Percentiles rank a stretch among this genome's conserved stretches.
Conservation (phyloP, 2,329 filamentous ascomycete genomes). For the Aspergillus floridensis region DNA sequence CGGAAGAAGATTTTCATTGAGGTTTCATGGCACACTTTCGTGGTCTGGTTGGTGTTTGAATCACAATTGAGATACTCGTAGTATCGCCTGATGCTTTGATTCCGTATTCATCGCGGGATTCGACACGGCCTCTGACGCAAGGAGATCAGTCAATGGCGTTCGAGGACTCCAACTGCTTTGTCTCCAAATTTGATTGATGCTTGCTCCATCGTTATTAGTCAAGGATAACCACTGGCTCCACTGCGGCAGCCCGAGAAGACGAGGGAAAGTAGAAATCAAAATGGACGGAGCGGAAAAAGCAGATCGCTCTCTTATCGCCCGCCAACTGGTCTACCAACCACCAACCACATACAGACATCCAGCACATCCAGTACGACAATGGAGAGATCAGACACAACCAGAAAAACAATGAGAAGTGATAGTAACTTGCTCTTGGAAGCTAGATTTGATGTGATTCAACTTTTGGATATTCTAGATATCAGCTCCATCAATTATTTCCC, state of each 20-base stretch:
- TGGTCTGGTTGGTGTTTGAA: too few species aligned
- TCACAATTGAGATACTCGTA: too few species aligned
- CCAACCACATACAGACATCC: too few species aligned
- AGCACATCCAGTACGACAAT: too few species aligned
- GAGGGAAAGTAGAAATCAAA: background rate
- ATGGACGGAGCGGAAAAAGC: background rate
- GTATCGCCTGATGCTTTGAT: background rate
- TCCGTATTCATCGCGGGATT: background rate
- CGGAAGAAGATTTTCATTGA: background rate
- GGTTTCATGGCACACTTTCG: too few species aligned
- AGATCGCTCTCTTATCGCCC: background rate
- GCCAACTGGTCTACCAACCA: background rate
- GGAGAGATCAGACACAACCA: too few species aligned
- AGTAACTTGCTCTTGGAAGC: too few species aligned
- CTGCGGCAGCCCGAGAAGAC: background rate
- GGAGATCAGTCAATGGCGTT: background rate
- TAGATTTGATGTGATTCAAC: too few species aligned
- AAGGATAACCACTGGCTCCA: background rate
- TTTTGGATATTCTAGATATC: background rate
- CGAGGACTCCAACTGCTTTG: background rate
- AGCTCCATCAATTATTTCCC: slow-evolving; percentile 69
- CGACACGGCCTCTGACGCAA: background rate
- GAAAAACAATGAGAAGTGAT: background rate
- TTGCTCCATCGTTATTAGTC: background rate
- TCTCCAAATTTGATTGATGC: too few species aligned